Evolutionary conservation across 2,329 filamentous ascomycete species (phyloP).

Genomic region (Pezicula radicicola): DNA sequence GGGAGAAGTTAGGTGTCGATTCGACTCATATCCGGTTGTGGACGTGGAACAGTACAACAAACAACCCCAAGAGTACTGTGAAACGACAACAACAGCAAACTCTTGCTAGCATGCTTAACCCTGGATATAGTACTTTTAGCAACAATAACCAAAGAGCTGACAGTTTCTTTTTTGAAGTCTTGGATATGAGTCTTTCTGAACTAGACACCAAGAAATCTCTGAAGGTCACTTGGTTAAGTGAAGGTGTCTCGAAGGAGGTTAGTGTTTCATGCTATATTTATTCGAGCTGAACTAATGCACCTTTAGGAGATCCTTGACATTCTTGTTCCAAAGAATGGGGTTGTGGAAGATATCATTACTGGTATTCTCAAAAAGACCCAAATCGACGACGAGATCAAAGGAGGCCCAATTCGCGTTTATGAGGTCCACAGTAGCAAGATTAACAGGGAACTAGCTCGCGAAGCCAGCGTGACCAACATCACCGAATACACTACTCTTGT

Average conservation of each 20-base stretch:
- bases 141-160: constrained; percentile 71
- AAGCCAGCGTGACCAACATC: constrained; percentile 73
- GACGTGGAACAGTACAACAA: constrained; percentile 73
- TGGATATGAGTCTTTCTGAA: constrained; percentile 92
- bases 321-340: constrained; percentile 83
- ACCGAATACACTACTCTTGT: constrained; percentile 83
- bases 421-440: constrained; percentile 82
- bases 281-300: constrained; percentile 20
- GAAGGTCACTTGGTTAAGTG: constrained; percentile 79
- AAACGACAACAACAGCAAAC: constrained; percentile 67
- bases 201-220: constrained; percentile 88
- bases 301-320: constrained; percentile 72
- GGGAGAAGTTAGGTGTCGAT: constrained; percentile 70
- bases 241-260: constrained; percentile 89
- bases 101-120: constrained; percentile 75
- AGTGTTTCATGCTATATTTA: constrained; percentile 22
- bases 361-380: constrained; percentile 78
- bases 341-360: constrained; percentile 72
- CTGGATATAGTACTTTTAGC: constrained; percentile 68
- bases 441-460: constrained; percentile 70
- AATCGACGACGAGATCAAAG: constrained; percentile 68
- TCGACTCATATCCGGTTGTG: constrained; percentile 89
- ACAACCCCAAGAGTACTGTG: constrained; percentile 74
- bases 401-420: constrained; percentile 72
- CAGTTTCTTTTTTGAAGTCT: constrained; percentile 83